A percentile compares a stretch with the other conserved stretches of the same genome.
phyloP scores from a whole-genome alignment of 768 basidiomycete species.

The Suillus lakei region DNA sequence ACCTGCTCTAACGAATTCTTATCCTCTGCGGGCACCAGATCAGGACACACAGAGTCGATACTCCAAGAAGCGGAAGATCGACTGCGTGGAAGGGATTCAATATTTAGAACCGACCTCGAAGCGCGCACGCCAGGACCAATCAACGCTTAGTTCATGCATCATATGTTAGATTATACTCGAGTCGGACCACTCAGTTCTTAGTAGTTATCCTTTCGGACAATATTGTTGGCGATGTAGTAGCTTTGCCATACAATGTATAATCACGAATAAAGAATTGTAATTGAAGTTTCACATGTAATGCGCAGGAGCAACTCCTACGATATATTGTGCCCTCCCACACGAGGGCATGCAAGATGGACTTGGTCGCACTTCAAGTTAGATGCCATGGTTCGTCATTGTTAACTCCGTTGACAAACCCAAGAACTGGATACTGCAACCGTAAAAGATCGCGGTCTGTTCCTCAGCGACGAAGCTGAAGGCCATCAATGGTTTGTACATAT shows the following conservation, averaged over 20 bases:
- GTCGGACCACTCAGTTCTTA: not conserved
- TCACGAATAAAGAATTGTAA: not conserved
- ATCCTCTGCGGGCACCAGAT: not conserved
- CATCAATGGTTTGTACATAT: not conserved
- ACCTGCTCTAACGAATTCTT: not conserved
- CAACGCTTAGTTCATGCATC: not conserved
- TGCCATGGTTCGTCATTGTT: not conserved
- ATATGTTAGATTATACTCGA: constrained; percentile 7
- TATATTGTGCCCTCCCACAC: not conserved
- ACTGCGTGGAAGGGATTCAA: not conserved
- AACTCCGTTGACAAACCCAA: not conserved
- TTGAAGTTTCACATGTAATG: not conserved
- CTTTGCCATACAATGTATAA: not conserved
- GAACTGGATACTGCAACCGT: not conserved
- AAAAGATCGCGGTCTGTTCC: not conserved
- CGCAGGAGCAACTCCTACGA: constrained; percentile 9
- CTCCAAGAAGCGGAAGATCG: constrained; percentile 2
- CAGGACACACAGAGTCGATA: not conserved
- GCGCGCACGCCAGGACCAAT: not conserved
- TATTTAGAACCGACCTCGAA: not conserved
- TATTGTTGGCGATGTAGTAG: not conserved
- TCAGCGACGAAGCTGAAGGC: not conserved
- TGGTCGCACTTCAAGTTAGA: not conserved
- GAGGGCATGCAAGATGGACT: not conserved
- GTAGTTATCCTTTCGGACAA: not conserved